Percentiles rank a stretch among this genome's conserved stretches.
These are phyloP conservation scores for Eucalyptus pauciflora DNA, from an alignment of 345 rosid species.

Conservation along the genomic window DNA sequence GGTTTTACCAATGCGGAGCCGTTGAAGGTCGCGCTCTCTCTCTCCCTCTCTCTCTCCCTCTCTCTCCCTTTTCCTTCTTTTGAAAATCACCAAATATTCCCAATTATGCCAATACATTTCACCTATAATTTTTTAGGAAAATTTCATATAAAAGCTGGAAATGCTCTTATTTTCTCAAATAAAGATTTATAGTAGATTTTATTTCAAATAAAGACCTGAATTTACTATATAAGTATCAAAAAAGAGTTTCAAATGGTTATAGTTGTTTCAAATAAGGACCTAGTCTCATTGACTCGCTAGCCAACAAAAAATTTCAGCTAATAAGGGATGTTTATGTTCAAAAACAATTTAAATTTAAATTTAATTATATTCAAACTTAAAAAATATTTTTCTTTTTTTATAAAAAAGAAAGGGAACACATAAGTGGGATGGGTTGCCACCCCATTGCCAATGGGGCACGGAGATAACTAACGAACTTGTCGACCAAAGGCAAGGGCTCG, in stretches of 20 bases:
- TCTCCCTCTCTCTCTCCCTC: fast-evolving
- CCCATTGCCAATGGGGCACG: fast-evolving
- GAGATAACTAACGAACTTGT: fast-evolving
- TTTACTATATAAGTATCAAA: fast-evolving
- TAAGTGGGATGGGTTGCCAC: fast-evolving
- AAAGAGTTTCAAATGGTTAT: fast-evolving
- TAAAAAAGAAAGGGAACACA: too few species aligned
- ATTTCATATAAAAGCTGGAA: fast-evolving
- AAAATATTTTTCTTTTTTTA: too few species aligned
- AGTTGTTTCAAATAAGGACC: fast-evolving
- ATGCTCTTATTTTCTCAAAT: fast-evolving
- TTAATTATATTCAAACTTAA: too few species aligned
- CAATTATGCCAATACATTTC: background rate
- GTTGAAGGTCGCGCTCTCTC: background rate
- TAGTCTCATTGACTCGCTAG: fast-evolving
- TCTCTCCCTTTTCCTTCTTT: background rate
- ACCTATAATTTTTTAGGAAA: too few species aligned
- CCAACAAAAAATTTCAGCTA: too few species aligned
- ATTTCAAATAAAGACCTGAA: fast-evolving
- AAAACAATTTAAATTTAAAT: too few species aligned
- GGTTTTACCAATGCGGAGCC: background rate
- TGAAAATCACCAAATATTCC: background rate
- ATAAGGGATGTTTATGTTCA: too few species aligned
- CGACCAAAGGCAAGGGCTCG: too few species aligned
- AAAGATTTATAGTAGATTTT: fast-evolving